Evolutionary conservation across 2,329 filamentous ascomycete genomes (phyloP).

Genomic region (Diaporthe humulicola): DNA sequence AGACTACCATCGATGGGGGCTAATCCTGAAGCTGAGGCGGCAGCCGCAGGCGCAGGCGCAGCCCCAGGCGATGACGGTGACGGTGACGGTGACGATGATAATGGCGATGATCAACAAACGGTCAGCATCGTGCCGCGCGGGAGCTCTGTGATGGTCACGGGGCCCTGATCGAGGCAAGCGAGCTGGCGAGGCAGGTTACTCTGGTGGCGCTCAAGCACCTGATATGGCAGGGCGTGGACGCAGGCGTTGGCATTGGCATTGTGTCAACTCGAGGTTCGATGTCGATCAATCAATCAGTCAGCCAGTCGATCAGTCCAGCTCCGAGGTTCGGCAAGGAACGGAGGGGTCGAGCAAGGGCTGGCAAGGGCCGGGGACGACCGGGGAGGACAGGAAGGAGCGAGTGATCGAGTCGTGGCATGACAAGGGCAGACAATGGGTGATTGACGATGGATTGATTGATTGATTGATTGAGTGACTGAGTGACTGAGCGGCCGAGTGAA

Average conservation of each 20-base stretch:
- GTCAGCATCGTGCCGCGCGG: slow-evolving; percentile 26
- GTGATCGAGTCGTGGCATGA: slow-evolving; percentile 26
- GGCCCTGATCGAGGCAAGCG: background rate
- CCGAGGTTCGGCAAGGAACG: slow-evolving; percentile 24
- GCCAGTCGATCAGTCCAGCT: background rate
- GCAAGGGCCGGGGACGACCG: background rate
- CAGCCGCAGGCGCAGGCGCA: background rate
- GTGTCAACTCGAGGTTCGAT: background rate
- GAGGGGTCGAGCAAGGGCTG: background rate
- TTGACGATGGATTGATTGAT: background rate
- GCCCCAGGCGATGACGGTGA: background rate
- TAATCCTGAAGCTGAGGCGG: background rate
- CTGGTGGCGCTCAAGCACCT: slow-evolving; percentile 28
- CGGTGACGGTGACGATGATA: background rate
- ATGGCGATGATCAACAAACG: slow-evolving; percentile 9
- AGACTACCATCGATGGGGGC: background rate
- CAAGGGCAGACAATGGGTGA: slow-evolving; percentile 10
- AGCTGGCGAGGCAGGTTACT: no score
- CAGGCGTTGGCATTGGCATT: slow-evolving; percentile 8
- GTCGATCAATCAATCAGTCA: slow-evolving; percentile 9
- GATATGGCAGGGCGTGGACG: slow-evolving; percentile 18
- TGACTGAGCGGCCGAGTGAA: background rate
- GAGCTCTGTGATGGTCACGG: slow-evolving; percentile 22
- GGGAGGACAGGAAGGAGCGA: background rate
- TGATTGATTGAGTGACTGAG: background rate